phyloP scores from a whole-genome alignment of 768 basidiomycete genomes.

The Rhizopogon salebrosus region DNA sequence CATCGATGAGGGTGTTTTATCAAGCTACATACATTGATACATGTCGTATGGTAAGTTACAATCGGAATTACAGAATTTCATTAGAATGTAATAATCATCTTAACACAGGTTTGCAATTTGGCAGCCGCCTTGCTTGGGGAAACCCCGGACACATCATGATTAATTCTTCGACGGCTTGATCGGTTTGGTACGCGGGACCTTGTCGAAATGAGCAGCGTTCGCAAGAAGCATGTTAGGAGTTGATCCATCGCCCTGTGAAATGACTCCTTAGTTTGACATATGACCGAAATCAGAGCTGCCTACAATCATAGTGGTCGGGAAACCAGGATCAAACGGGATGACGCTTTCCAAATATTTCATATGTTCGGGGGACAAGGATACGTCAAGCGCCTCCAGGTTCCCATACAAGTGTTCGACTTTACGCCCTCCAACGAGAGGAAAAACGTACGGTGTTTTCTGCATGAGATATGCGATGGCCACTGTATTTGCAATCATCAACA shows the following conservation, averaged over 20 bases:
- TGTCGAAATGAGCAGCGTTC: slow-evolving; percentile 3
- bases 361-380: slow-evolving; percentile 27
- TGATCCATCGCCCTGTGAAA: background rate
- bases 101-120: background rate
- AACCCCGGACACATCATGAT: background rate
- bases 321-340: slow-evolving; percentile 29
- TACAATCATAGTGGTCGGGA: slow-evolving; percentile 27
- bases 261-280: background rate
- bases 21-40: too few relatives aligned
- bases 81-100: background rate
- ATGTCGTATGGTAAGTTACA: background rate
- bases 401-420: slow-evolving; percentile 31
- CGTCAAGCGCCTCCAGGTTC: slow-evolving; percentile 32
- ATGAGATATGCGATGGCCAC: slow-evolving; percentile 37
- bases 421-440: slow-evolving; percentile 31
- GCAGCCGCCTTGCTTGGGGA: background rate
- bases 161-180: slow-evolving; percentile 1
- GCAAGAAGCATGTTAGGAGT: background rate
- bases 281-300: slow-evolving; percentile 4
- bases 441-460: slow-evolving; percentile 34
- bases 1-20: too few relatives aligned
- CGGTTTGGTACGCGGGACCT: slow-evolving; percentile 2
- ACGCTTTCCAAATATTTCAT: slow-evolving; percentile 26
- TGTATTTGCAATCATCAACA: background rate
- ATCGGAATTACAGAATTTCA: background rate